These are phyloP conservation scores for Rubia tinctorum DNA, from an alignment of 305 asterid genomes.

Conservation along the genomic window DNA sequence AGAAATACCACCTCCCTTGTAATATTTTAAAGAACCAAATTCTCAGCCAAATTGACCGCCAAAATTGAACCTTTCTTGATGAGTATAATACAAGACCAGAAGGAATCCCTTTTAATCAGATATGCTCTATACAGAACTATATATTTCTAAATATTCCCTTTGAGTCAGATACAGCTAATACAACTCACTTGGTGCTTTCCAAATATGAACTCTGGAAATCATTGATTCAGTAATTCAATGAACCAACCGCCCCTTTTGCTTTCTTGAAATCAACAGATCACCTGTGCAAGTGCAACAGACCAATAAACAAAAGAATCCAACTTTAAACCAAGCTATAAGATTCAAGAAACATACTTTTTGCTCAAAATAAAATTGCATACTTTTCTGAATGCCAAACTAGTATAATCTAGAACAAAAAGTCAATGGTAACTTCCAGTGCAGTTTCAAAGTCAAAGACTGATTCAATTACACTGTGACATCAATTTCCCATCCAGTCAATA, in stretches of 20 bases:
- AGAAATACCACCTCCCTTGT: neutral
- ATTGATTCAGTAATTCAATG: neutral
- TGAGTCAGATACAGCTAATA: conserved; percentile 14
- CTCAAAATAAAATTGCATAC: neutral
- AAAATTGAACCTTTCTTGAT: conserved; percentile 7
- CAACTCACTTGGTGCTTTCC: neutral
- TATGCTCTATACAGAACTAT: neutral
- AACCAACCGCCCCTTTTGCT: neutral
- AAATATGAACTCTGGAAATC: neutral
- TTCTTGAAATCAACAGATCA: conserved; percentile 6
- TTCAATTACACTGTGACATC: neutral
- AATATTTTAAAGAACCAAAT: neutral
- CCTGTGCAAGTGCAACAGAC: conserved; percentile 3
- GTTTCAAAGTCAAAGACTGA: neutral
- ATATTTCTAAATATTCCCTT: neutral
- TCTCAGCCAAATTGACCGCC: neutral
- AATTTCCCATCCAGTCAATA: conserved; percentile 2
- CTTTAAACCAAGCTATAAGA: neutral
- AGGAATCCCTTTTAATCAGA: conserved; percentile 6
- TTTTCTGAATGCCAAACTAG: conserved; percentile 5
- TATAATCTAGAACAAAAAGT: conserved; percentile 6
- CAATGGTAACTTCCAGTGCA: neutral
- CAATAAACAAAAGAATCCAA: neutral
- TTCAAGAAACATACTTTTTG: conserved; percentile 2
- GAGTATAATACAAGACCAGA: neutral